These are phyloP conservation scores for Achaetomiella virescens DNA, from an alignment of 495 filamentous ascomycete species.

Conservation along the genomic window DNA sequence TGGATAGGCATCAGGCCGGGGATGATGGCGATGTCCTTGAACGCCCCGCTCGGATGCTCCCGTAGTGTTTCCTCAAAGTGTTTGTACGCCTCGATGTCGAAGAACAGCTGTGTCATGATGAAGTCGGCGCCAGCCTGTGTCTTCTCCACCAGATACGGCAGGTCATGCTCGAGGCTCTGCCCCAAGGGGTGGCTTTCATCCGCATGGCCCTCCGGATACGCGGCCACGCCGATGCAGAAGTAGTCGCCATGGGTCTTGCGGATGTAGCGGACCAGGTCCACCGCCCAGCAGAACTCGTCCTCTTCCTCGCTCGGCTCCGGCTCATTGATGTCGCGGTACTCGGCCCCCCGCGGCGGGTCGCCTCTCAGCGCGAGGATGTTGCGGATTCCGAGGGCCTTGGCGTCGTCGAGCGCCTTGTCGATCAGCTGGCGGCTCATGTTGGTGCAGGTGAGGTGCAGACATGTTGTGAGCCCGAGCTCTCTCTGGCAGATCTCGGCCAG, in stretches of 20 bases:
- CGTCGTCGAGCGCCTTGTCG: conserved; percentile 84
- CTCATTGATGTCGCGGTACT: conserved; percentile 62
- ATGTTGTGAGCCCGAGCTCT: conserved; percentile 86
- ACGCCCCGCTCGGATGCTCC: conserved; percentile 75
- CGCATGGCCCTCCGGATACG: conserved; percentile 94
- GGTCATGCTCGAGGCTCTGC: conserved; percentile 72
- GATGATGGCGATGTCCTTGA: conserved; percentile 85
- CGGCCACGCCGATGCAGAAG: conserved; percentile 93
- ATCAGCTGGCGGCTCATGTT: conserved; percentile 88
- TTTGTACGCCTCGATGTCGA: conserved; percentile 75
- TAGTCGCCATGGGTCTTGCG: conserved; percentile 79
- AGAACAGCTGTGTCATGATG: conserved; percentile 99
- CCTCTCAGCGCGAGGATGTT: conserved; percentile 93
- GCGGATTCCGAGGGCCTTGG: conserved; percentile 84
- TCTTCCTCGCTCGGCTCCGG: conserved; percentile 45
- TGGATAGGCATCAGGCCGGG: conserved; percentile 97
- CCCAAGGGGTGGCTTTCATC: conserved; percentile 73
- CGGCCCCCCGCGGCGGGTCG: conserved; percentile 84
- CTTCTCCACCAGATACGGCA: conserved; percentile 90
- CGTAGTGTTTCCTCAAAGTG: conserved; percentile 72
- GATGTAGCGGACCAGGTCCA: conserved; percentile 89
- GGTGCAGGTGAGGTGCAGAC: conserved; percentile 92
- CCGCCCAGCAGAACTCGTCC: conserved; percentile 80
- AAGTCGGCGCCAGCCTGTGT: conserved; percentile 89
- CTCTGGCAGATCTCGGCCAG: conserved; percentile 93